Evolutionary conservation across 2,329 filamentous ascomycete genomes (phyloP).

Genomic region (Rosellinia necatrix): DNA sequence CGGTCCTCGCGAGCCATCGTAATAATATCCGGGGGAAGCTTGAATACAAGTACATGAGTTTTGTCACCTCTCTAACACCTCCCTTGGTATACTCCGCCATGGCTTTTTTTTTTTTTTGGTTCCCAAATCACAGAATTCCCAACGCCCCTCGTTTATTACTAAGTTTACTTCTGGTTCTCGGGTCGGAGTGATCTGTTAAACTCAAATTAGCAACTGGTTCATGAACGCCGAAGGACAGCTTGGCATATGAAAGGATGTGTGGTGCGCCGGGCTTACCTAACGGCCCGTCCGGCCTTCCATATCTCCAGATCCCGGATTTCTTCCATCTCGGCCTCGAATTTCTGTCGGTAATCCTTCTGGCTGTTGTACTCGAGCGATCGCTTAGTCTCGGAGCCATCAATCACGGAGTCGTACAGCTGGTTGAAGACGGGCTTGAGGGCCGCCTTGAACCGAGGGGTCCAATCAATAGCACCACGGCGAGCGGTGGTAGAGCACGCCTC

Average conservation of each 20-base stretch:
- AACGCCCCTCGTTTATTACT: constrained; percentile 28
- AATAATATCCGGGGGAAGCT: constrained; percentile 40
- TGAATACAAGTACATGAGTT: constrained; percentile 45
- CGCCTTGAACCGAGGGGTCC: constrained; percentile 96
- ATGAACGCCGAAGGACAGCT: not conserved
- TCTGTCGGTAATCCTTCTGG: constrained; percentile 93
- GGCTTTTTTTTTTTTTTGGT: too few species aligned
- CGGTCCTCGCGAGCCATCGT: constrained; percentile 27
- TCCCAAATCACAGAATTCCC: constrained; percentile 32
- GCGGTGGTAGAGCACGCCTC: constrained; percentile 99
- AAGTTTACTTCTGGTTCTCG: constrained; percentile 78
- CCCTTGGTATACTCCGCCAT: constrained; percentile 32
- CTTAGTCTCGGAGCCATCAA: constrained; percentile 91
- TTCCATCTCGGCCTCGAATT: constrained; percentile 97
- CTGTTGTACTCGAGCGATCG: constrained; percentile 97
- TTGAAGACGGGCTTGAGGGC: constrained; percentile 99
- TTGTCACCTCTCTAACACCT: constrained; percentile 25
- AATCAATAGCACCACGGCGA: constrained; percentile 98
- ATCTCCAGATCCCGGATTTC: constrained; percentile 98
- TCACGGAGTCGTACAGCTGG: constrained; percentile 91
- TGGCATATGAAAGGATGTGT: constrained; percentile 23
- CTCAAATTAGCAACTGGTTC: constrained; percentile 14
- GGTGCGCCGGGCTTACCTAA: constrained; percentile 63
- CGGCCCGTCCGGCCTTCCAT: constrained; percentile 98
- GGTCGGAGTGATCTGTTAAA: constrained; percentile 71